These are phyloP conservation scores for Nephelium lappaceum DNA, from an alignment of 345 rosid species.

Conservation along the genomic window DNA sequence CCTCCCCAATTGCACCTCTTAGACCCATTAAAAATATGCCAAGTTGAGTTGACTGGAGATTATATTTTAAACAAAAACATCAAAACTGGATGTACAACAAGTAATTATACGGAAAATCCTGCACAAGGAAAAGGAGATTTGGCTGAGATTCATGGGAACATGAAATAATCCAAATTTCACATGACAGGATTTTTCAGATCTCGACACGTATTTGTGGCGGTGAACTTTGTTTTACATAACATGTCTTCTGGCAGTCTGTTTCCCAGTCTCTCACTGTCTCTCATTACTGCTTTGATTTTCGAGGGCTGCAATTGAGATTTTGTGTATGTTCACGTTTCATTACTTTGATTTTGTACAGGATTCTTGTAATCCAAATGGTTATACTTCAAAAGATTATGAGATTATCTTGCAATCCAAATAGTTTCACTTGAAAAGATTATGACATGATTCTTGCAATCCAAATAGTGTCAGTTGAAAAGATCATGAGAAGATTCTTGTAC, in stretches of 20 bases:
- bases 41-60: not conserved
- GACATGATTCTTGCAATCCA: too few species aligned
- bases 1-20: not conserved
- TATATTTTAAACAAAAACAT: not conserved
- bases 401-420: not conserved
- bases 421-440: too few species aligned
- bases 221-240: slow-evolving; percentile 9
- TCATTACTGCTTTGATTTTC: not conserved
- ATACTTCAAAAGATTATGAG: not conserved
- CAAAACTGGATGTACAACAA: not conserved
- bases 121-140: not conserved
- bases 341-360: not conserved
- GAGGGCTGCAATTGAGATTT: too few species aligned
- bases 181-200: slow-evolving; percentile 24
- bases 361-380: not conserved
- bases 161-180: slow-evolving; percentile 29
- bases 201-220: slow-evolving; percentile 19
- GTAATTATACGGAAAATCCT: slow-evolving; percentile 11
- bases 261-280: not conserved
- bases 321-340: too few species aligned
- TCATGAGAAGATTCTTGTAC: too few species aligned
- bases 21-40: not conserved
- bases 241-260: not conserved
- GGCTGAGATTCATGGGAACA: slow-evolving; percentile 25
- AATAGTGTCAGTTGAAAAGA: too few species aligned